These are phyloP conservation scores for Coemansia sp. DNA, from an alignment of 192 early-diverging fungal genomes.

Conservation along the genomic window DNA sequence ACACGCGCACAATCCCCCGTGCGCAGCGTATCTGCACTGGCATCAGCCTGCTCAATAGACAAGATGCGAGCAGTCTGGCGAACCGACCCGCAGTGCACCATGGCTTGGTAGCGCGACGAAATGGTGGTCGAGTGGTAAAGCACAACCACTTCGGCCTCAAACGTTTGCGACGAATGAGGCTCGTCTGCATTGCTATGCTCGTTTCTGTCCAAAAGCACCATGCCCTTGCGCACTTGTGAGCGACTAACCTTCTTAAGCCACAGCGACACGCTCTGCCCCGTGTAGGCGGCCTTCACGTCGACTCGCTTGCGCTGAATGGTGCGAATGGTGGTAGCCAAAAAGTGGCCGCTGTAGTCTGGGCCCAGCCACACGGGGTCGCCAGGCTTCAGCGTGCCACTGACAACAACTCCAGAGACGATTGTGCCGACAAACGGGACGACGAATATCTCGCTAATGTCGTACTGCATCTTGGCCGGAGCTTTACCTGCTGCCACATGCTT, in stretches of 20 bases:
- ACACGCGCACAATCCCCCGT: constrained; percentile 84
- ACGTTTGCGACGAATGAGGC: constrained; percentile 53
- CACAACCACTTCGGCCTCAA: constrained; percentile 91
- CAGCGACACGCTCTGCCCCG: constrained; percentile 83
- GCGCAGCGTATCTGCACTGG: constrained; percentile 58
- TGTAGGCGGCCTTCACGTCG: constrained; percentile 67
- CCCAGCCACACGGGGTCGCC: constrained; percentile 83
- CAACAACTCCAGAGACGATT: constrained; percentile 81
- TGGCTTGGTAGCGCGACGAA: constrained; percentile 86
- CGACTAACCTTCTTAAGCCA: constrained; percentile 83
- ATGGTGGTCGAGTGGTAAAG: constrained; percentile 92
- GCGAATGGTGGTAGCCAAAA: constrained; percentile 72
- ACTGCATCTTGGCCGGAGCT: constrained; percentile 59
- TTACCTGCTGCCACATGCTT: background rate
- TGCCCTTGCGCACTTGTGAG: constrained; percentile 71
- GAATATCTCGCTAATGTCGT: constrained; percentile 87
- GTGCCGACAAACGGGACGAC: constrained; percentile 89
- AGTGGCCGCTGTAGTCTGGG: constrained; percentile 81
- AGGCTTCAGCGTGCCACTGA: constrained; percentile 67
- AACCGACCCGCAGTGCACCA: constrained; percentile 87
- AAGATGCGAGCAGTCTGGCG: constrained; percentile 85
- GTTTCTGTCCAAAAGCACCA: constrained; percentile 36
- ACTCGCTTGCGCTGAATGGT: constrained; percentile 88
- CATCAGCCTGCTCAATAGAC: constrained; percentile 29
- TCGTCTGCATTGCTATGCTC: constrained; percentile 3